Conservation (phyloP, 2,329 filamentous ascomycete species). For the Mariannaea elegans region DNA sequence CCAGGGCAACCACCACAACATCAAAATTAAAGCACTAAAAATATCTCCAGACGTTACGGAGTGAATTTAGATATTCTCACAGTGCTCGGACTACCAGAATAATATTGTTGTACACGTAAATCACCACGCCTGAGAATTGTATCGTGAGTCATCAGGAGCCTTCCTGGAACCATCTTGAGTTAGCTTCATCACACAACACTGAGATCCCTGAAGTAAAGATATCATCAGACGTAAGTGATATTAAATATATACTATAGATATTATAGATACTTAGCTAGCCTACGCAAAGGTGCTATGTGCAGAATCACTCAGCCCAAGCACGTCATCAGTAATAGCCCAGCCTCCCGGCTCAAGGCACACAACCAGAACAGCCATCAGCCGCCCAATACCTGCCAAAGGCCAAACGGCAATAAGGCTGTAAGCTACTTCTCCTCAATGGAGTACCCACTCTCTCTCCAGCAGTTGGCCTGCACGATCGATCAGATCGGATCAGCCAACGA, state of each 20-base stretch:
- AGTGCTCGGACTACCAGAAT: neutral
- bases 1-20: conserved; percentile 32
- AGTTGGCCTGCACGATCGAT: conserved; percentile 7
- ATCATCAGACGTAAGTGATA: no score
- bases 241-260: no score
- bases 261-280: no score
- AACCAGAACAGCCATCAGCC: no score
- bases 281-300: no score
- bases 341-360: no score
- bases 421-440: neutral
- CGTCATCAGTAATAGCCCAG: no score
- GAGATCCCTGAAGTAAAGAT: no score
- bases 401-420: no score
- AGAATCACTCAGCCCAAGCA: no score
- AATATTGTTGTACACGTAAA: conserved; percentile 3
- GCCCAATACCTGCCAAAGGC: no score
- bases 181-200: no score
- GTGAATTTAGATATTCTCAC: neutral
- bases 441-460: neutral
- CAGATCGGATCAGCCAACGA: neutral
- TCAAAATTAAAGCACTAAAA: neutral
- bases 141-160: neutral
- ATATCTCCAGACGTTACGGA: neutral
- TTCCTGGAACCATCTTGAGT: neutral
- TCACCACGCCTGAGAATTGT: conserved; percentile 4